Conservation (phyloP, 495 filamentous ascomycete genomes). For the Haplographium delicatum region DNA sequence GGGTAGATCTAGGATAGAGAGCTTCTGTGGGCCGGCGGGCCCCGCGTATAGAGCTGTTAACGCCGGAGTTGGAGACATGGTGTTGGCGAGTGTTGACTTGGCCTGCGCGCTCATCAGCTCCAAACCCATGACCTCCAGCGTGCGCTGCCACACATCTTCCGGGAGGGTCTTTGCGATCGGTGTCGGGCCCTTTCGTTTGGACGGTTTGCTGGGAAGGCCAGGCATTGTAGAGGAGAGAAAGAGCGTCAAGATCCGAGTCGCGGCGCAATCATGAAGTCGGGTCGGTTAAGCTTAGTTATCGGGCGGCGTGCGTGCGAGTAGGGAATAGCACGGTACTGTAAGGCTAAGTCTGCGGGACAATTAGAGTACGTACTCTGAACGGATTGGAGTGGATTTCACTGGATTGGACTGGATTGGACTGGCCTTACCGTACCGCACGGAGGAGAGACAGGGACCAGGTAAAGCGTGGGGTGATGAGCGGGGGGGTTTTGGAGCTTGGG, state of each 20-base stretch:
- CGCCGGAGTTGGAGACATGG: not conserved
- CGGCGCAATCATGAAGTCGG: not conserved
- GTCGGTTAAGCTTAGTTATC: not conserved
- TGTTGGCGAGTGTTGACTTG: not conserved
- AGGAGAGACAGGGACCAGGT: too few species aligned
- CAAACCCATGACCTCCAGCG: conserved; percentile 11
- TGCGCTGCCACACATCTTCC: conserved; percentile 9
- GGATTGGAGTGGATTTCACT: too few species aligned
- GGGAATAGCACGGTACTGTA: not conserved
- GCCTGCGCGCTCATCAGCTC: conserved; percentile 1
- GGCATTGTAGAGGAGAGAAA: conserved; percentile 4
- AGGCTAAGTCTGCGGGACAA: not conserved
- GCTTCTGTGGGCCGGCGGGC: not conserved
- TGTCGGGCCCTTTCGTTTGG: conserved; percentile 12
- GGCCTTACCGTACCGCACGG: too few species aligned
- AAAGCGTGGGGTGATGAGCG: too few species aligned
- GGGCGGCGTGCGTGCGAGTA: not conserved
- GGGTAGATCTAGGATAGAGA: conserved; percentile 38
- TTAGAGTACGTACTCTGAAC: too few species aligned
- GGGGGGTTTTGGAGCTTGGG: too few species aligned
- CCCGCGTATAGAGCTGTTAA: not conserved
- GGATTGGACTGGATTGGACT: too few species aligned
- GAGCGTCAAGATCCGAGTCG: not conserved
- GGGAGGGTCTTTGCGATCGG: conserved; percentile 1
- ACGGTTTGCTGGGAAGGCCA: conserved; percentile 1